A percentile compares a stretch with the other conserved stretches of the same genome.
Evolutionary conservation across 805 yeast genomes (phyloP).

Genomic region (Middelhovenomyces tepae): DNA sequence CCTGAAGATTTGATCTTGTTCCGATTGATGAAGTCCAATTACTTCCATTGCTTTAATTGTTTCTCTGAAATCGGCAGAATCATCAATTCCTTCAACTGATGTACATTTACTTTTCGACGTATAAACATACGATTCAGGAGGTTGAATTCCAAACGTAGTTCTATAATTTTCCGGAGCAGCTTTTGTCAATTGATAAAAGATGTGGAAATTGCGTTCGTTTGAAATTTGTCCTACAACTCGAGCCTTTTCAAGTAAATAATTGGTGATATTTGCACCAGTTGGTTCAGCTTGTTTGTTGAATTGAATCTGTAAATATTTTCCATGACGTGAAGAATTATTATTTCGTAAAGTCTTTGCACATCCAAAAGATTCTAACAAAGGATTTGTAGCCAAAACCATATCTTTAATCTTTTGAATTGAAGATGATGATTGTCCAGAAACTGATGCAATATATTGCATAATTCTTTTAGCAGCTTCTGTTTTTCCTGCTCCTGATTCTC

Average conservation of each 20-base stretch:
- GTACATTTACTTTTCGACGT: slow-evolving; percentile 84
- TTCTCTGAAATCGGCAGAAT: slow-evolving; percentile 64
- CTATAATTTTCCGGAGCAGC: slow-evolving; percentile 81
- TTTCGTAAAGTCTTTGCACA: slow-evolving; percentile 89
- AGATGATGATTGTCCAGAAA: slow-evolving; percentile 58
- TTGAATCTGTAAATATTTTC: slow-evolving; percentile 84
- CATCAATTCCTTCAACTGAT: slow-evolving; percentile 80
- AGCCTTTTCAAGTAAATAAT: slow-evolving; percentile 87
- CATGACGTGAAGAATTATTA: slow-evolving; percentile 86
- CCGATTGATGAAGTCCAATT: slow-evolving; percentile 73
- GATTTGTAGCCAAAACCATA: slow-evolving; percentile 96
- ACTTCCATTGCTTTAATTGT: slow-evolving; percentile 80
- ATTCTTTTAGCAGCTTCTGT: slow-evolving; percentile 97
- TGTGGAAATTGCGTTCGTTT: slow-evolving; percentile 93
- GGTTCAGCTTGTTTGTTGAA: slow-evolving; percentile 82
- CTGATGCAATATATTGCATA: slow-evolving; percentile 91
- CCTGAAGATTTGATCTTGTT: slow-evolving; percentile 86
- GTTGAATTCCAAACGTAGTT: slow-evolving; percentile 79
- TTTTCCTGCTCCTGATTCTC: slow-evolving; percentile 97
- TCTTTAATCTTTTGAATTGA: slow-evolving; percentile 84
- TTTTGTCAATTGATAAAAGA: slow-evolving; percentile 91
- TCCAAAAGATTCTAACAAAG: slow-evolving; percentile 82
- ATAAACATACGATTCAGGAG: slow-evolving; percentile 86
- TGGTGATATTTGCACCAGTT: slow-evolving; percentile 90
- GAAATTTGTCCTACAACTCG: slow-evolving; percentile 93